A percentile compares a stretch with the other conserved stretches of the same genome.
These are phyloP conservation scores for Apiotrichum siamense DNA, from an alignment of 1,284 basidiomycete genomes.

Conservation along the genomic window DNA sequence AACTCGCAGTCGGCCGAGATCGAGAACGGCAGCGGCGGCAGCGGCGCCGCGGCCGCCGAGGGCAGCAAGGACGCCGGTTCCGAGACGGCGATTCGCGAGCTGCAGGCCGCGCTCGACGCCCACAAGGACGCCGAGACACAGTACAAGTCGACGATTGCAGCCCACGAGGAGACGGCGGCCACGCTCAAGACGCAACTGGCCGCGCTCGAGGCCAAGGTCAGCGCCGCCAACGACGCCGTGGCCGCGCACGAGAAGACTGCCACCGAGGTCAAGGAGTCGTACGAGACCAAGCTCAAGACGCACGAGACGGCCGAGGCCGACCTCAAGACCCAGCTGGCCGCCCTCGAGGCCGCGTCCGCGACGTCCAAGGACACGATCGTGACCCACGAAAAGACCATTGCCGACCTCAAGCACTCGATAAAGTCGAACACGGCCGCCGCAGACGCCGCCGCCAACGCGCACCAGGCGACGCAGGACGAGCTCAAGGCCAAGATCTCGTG, in stretches of 20 bases:
- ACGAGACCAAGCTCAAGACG: constrained; percentile 14
- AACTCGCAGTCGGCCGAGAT: not conserved
- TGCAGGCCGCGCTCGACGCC: not conserved
- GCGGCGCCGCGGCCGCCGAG: not conserved
- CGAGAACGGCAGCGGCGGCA: not conserved
- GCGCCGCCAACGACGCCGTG: not conserved
- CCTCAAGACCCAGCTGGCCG: not conserved
- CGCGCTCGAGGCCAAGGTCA: not conserved
- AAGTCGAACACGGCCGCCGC: constrained; percentile 12
- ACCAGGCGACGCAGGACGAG: not conserved
- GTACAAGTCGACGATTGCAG: not conserved
- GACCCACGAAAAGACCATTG: constrained; percentile 15
- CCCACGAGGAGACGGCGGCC: constrained; percentile 5
- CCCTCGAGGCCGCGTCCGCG: not conserved
- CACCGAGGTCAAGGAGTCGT: constrained; percentile 17
- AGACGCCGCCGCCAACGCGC: constrained; percentile 5
- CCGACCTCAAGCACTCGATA: constrained; percentile 21
- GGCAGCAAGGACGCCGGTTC: not conserved
- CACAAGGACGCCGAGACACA: not conserved
- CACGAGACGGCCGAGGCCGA: constrained; percentile 5
- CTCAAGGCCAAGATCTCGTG: not conserved
- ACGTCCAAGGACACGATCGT: not conserved
- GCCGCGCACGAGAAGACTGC: constrained; percentile 18
- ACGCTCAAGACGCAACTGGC: not conserved
- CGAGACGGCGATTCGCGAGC: not conserved